phyloP scores from a whole-genome alignment of 768 basidiomycete genomes.

The Boletus bicolor region DNA sequence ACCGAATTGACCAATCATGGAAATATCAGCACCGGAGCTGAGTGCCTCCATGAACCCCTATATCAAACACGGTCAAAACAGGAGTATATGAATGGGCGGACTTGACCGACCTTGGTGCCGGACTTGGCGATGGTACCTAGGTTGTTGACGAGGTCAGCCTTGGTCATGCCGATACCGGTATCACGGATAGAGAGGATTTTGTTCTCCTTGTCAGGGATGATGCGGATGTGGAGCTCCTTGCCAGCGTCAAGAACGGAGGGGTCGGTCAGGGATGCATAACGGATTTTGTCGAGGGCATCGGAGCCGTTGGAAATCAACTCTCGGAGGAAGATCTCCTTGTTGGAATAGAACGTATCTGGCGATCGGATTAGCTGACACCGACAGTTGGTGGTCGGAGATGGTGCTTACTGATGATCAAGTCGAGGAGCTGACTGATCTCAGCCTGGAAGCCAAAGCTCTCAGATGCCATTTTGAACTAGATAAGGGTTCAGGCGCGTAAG shows the following conservation, averaged over 20 bases:
- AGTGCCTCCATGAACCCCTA: slow-evolving; percentile 99
- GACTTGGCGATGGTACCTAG: slow-evolving; percentile 95
- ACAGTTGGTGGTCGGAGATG: not conserved
- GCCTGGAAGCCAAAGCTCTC: slow-evolving; percentile 97
- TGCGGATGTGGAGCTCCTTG: slow-evolving; percentile 93
- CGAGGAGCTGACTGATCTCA: slow-evolving; percentile 97
- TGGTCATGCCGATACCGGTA: slow-evolving; percentile 99
- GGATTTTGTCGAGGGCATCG: slow-evolving; percentile 99
- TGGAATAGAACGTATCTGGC: slow-evolving; percentile 98
- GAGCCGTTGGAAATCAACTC: slow-evolving; percentile 97
- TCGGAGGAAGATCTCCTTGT: slow-evolving; percentile 99
- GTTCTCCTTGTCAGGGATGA: slow-evolving; percentile 94
- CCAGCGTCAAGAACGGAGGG: slow-evolving; percentile 83
- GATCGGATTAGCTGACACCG: slow-evolving; percentile 9
- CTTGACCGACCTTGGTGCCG: slow-evolving; percentile 70
- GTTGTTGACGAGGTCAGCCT: slow-evolving; percentile 99
- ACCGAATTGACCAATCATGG: slow-evolving; percentile 99
- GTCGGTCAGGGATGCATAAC: slow-evolving; percentile 94
- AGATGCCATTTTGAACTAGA: slow-evolving; percentile 54
- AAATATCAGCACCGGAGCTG: slow-evolving; percentile 82
- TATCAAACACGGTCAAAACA: slow-evolving; percentile 9
- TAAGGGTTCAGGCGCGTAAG: slow-evolving; percentile 10
- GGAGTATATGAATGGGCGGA: not conserved
- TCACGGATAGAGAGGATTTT: slow-evolving; percentile 89
- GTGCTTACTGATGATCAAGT: slow-evolving; percentile 93